Base-by-base conservation (phyloP, 495 filamentous ascomycete genomes). In the Aspergillus ellipticus region DNA sequence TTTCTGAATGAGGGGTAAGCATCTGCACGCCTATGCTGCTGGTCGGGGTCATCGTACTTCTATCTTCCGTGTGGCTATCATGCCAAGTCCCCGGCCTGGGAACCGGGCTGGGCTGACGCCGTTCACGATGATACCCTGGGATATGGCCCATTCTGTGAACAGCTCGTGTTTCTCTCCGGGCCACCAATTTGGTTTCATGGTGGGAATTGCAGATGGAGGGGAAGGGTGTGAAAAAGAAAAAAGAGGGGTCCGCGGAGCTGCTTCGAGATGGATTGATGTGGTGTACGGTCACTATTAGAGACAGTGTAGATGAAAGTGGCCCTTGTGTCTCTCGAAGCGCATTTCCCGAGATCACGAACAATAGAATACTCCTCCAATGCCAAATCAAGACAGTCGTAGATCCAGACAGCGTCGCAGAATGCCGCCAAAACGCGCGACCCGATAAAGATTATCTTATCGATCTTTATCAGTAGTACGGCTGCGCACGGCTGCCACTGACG, bases 21-120 rank as follows among this genome's bases (percentile, higher is more conserved):
- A 42, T 46, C 7, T 33, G 16, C 3, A 17, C 3, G 16, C 11
- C 26, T 19, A 29, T 13, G 24, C 6, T 4, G 15, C n/a, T 31
- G 13, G 15, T 17, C 4, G 3, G 16, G 13, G 53, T 24, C 50
- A 33, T 29, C 54, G 37, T 72, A 90, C 89, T 73, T 85, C 68
- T 54, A 93, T 79, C 6, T 72, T 67, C 15, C 78, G 77, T 2
- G 82, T 84, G 3, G 89, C 86, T 35, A 90, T 78, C 51, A 96
- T 84, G 21, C 91, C 89, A 10, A 93, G 71, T 7, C 90, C 90
- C 21, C 85, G 76, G 2, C 84, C 84, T 8, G 83, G 81, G 24
- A 93, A 81, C 61, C 63, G 73, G 16, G 69, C 77, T 33, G 86
- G 82, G 16, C 66, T 69, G 50, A 92, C 81, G 11, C 84, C 84